Evolutionary conservation across 2,329 filamentous ascomycete genomes (phyloP).

Genomic region (Laburnicola sp.): DNA sequence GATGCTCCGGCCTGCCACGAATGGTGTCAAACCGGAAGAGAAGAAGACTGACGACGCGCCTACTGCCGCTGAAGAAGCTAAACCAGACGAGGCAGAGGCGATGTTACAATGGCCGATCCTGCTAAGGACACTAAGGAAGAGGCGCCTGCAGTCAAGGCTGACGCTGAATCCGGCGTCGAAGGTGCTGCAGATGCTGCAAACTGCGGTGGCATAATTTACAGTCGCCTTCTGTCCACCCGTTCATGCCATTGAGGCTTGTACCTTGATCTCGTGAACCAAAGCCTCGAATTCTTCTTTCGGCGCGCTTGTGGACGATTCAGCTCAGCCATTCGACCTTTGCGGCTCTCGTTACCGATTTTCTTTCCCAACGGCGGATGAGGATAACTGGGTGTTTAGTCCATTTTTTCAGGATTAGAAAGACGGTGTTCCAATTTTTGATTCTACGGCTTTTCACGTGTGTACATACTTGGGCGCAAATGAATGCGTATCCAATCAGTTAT

Average conservation of each 20-base stretch:
- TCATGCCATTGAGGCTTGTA: not conserved
- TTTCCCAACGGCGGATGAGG: too few species aligned
- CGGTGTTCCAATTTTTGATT: not conserved
- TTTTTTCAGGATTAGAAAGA: not conserved
- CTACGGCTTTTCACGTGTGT: constrained; percentile 2
- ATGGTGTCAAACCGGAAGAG: constrained; percentile 43
- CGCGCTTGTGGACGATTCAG: too few species aligned
- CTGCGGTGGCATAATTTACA: constrained; percentile 9
- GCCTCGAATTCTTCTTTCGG: not conserved
- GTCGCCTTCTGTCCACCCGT: not conserved
- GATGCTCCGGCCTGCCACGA: constrained; percentile 31
- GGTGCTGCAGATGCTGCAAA: constrained; percentile 17
- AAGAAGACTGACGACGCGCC: constrained; percentile 36
- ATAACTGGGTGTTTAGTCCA: not conserved
- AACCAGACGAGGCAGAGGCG: constrained; percentile 28
- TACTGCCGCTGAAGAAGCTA: constrained; percentile 21
- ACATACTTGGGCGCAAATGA: constrained; percentile 11
- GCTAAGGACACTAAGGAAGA: constrained; percentile 20
- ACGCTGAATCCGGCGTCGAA: constrained; percentile 15
- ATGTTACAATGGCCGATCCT: constrained; percentile 31
- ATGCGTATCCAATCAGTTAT: not conserved
- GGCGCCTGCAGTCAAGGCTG: constrained; percentile 21
- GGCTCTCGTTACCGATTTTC: too few species aligned
- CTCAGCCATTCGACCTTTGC: not conserved
- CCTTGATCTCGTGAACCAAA: not conserved